phyloP scores from a whole-genome alignment of 2,329 filamentous ascomycete species.

The Xylaria sp. region DNA sequence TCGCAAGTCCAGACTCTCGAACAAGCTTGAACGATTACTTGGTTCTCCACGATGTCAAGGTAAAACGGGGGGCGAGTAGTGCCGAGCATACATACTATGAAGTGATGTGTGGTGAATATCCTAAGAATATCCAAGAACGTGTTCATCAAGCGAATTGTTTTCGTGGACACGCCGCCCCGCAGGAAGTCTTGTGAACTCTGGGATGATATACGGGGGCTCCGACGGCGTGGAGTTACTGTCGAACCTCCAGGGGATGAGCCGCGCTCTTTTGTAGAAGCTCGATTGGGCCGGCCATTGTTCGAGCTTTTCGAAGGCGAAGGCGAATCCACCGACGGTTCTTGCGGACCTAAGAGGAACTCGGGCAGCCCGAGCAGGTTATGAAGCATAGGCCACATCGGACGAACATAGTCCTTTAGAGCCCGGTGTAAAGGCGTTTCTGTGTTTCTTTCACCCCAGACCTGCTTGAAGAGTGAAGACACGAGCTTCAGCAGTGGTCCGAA shows the following conservation, averaged over 20 bases:
- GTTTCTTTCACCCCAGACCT: conserved; percentile 68
- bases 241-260: conserved; percentile 54
- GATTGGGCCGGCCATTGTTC: conserved; percentile 37
- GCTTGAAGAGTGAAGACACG: conserved; percentile 67
- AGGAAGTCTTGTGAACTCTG: conserved; percentile 64
- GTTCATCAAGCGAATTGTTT: conserved; percentile 77
- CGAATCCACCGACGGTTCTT: conserved; percentile 42
- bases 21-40: not conserved
- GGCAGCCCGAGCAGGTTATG: conserved; percentile 64
- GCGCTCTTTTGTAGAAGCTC: conserved; percentile 44
- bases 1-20: not conserved
- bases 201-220: conserved; percentile 44
- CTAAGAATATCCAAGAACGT: conserved; percentile 85
- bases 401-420: conserved; percentile 62
- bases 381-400: conserved; percentile 66
- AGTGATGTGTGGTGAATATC: conserved; percentile 78
- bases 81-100: conserved; percentile 53
- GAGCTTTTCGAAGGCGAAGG: conserved; percentile 43
- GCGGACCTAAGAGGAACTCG: conserved; percentile 67
- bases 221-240: conserved; percentile 39
- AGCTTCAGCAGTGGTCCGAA: conserved; percentile 67
- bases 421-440: conserved; percentile 67
- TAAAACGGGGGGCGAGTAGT: not conserved
- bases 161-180: conserved; percentile 59
- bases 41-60: not conserved